phyloP scores from a whole-genome alignment of 2,329 filamentous ascomycete genomes.

The Stylonectria norvegica region DNA sequence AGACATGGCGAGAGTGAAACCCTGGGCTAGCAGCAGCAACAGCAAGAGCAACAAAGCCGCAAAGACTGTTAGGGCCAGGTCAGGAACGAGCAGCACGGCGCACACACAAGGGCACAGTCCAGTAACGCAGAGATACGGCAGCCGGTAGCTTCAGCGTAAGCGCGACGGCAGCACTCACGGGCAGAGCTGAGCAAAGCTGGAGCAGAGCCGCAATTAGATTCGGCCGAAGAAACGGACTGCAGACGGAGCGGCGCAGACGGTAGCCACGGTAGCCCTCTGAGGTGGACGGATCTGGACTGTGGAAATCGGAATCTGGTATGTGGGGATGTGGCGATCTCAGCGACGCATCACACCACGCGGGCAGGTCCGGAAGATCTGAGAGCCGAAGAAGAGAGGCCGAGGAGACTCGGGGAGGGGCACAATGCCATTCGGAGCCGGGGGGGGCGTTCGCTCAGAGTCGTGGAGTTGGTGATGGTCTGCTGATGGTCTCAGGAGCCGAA shows the following conservation, averaged over 20 bases:
- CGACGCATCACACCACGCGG: slow-evolving; percentile 23
- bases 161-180: no score
- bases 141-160: no score
- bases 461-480: no score
- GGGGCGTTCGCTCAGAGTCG: no score
- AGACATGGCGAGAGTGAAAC: slow-evolving; percentile 21
- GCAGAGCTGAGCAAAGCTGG: no score
- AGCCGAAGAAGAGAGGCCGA: slow-evolving; percentile 7
- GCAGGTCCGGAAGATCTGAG: slow-evolving; percentile 11
- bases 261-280: no score
- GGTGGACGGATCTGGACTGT: no score
- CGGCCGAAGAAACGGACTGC: slow-evolving; percentile 8
- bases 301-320: slow-evolving; percentile 26
- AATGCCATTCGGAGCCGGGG: no score
- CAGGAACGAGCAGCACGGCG: background rate
- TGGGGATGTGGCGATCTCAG: slow-evolving; percentile 16
- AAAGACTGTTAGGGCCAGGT: background rate
- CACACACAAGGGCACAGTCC: background rate
- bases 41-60: slow-evolving; percentile 6
- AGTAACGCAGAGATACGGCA: background rate
- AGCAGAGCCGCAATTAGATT: slow-evolving; percentile 12
- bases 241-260: no score
- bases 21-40: slow-evolving; percentile 14
- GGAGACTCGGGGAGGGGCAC: background rate
- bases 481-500: no score